Conservation (phyloP, 2,329 filamentous ascomycete genomes). For the Dissoconium aciculare region DNA sequence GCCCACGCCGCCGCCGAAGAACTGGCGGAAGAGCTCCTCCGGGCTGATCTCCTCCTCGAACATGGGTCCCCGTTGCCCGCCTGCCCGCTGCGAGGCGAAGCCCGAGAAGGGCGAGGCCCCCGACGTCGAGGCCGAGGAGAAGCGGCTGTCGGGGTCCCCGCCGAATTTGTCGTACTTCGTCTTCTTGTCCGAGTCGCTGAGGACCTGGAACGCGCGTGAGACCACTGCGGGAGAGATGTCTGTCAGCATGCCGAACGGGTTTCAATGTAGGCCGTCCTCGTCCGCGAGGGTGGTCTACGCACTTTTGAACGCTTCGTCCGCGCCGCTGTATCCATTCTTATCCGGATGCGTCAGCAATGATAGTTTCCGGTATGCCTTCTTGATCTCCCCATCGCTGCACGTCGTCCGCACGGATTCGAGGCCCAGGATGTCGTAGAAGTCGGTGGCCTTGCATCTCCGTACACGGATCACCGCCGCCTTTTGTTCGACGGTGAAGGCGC, state of each 20-base stretch:
- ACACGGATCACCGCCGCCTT: constrained; percentile 84
- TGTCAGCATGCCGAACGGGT: too few relatives aligned
- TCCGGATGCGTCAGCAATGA: constrained; percentile 92
- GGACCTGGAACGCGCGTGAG: constrained; percentile 76
- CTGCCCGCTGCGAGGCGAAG: constrained; percentile 37
- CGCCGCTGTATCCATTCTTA: constrained; percentile 92
- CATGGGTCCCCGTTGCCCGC: constrained; percentile 37
- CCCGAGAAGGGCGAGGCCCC: constrained; percentile 49
- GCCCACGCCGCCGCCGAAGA: constrained; percentile 65
- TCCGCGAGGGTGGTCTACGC: too few relatives aligned
- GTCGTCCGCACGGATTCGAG: constrained; percentile 49
- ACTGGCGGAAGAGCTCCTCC: constrained; percentile 91
- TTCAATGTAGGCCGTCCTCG: too few relatives aligned
- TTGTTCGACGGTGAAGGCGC: constrained; percentile 75
- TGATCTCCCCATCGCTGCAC: constrained; percentile 71
- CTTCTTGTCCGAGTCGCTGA: constrained; percentile 89
- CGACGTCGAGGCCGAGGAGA: constrained; percentile 41
- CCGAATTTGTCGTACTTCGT: constrained; percentile 77
- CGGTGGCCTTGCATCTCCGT: constrained; percentile 65
- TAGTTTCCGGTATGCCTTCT: constrained; percentile 93
- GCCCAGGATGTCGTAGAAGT: constrained; percentile 89
- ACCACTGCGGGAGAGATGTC: too few relatives aligned
- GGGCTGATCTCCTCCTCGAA: constrained; percentile 90
- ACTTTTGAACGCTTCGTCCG: constrained; percentile 96
- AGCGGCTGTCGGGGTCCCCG: constrained; percentile 80